Evolutionary conservation across 2,329 filamentous ascomycete genomes (phyloP).

Genomic region (Sarocladiaceae sp.): DNA sequence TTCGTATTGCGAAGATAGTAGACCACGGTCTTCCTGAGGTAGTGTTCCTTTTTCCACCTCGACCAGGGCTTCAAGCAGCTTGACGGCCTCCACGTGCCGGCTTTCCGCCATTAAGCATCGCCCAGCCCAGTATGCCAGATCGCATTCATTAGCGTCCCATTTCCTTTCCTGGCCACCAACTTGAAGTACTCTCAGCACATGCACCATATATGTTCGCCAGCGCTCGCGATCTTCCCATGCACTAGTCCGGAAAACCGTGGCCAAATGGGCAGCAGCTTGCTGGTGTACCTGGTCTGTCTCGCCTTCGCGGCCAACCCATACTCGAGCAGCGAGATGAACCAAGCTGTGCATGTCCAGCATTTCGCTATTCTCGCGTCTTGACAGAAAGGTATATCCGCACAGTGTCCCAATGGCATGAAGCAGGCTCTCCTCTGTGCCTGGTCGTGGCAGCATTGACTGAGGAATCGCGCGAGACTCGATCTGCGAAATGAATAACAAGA

Average conservation of each 20-base stretch:
- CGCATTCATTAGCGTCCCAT: neutral
- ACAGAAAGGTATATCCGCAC: slow-evolving; percentile 27
- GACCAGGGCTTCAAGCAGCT: too few relatives aligned
- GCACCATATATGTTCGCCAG: neutral
- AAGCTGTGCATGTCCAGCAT: slow-evolving; percentile 15
- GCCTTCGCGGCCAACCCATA: neutral
- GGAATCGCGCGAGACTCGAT: slow-evolving; percentile 37
- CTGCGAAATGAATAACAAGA: slow-evolving; percentile 34
- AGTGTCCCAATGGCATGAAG: slow-evolving; percentile 26
- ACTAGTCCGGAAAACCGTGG: neutral
- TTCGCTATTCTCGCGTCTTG: slow-evolving; percentile 16
- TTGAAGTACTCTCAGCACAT: neutral
- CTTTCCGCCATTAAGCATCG: neutral
- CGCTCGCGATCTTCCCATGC: neutral
- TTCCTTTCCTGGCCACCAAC: too few relatives aligned
- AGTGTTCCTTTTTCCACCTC: too few relatives aligned
- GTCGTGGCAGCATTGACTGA: slow-evolving; percentile 23
- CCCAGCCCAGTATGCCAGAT: neutral
- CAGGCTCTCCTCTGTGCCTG: slow-evolving; percentile 14
- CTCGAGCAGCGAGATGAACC: neutral
- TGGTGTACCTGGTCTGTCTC: neutral
- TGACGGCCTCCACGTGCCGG: too few relatives aligned
- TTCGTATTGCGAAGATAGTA: too few relatives aligned
- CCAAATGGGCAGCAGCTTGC: neutral
- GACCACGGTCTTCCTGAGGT: too few relatives aligned